Conservation (phyloP, 352 stramenopile species). For the Phytophthora europaea region DNA sequence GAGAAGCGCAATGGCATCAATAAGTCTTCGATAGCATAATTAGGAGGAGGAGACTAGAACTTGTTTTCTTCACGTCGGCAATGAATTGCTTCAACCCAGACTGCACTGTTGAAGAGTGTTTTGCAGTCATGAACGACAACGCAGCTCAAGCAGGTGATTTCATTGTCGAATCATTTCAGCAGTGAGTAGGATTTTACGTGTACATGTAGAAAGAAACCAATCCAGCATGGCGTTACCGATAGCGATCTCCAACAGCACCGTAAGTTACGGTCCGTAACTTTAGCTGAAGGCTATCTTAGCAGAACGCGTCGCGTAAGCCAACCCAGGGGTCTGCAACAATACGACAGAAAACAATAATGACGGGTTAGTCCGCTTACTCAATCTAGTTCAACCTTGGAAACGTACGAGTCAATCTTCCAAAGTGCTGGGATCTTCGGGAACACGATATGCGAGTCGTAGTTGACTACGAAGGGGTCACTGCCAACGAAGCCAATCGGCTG, state of each 20-base stretch:
- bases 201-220: no score
- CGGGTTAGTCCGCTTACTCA: neutral
- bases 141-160: no score
- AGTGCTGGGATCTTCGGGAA: conserved; percentile 72
- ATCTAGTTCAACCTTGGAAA: neutral
- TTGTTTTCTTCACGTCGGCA: no score
- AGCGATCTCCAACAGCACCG: neutral
- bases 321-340: conserved; percentile 48
- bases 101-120: no score
- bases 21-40: neutral
- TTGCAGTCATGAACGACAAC: no score
- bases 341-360: neutral
- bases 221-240: neutral
- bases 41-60: no score
- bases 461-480: conserved; percentile 51
- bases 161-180: no score
- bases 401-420: conserved; percentile 69
- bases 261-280: neutral
- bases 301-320: conserved; percentile 54
- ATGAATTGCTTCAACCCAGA: no score
- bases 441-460: conserved; percentile 73
- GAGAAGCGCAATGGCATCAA: neutral
- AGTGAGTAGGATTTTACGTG: no score
- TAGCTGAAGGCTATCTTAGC: neutral
- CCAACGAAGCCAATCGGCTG: conserved; percentile 65